Percentiles rank a stretch among this genome's conserved stretches.
These are phyloP conservation scores for Hansenula sp. DNA, from an alignment of 1,139 yeast genomes.

Conservation along the genomic window DNA sequence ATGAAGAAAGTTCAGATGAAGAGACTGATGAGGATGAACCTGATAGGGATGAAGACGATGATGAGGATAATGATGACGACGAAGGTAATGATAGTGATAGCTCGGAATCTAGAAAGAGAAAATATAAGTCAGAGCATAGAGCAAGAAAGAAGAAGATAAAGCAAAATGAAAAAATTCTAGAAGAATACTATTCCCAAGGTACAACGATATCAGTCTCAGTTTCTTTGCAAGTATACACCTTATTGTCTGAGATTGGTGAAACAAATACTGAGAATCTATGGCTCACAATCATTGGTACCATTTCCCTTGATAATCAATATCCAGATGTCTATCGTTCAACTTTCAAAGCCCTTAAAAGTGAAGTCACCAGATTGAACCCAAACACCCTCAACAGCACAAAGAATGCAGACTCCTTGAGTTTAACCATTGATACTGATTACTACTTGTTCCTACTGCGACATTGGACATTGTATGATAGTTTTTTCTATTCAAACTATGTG, in stretches of 20 bases:
- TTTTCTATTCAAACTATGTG: conserved; percentile 84
- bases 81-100: conserved; percentile 30
- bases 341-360: conserved; percentile 76
- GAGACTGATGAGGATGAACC: conserved; percentile 27
- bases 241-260: conserved; percentile 77
- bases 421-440: conserved; percentile 78
- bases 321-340: conserved; percentile 75
- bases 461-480: conserved; percentile 90
- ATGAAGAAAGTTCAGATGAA: conserved; percentile 20
- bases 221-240: conserved; percentile 75
- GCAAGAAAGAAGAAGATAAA: conserved; percentile 32
- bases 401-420: conserved; percentile 61
- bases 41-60: conserved; percentile 28
- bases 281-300: conserved; percentile 86
- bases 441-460: conserved; percentile 83
- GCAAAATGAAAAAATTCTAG: conserved; percentile 52
- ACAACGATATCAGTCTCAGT: conserved; percentile 73
- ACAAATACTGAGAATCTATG: conserved; percentile 70
- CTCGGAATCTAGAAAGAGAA: conserved; percentile 29
- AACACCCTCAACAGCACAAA: conserved; percentile 31
- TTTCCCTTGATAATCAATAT: conserved; percentile 70
- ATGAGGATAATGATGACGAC: conserved; percentile 32
- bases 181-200: conserved; percentile 77
- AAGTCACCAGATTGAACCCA: conserved; percentile 68
- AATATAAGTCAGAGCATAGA: conserved; percentile 31